phyloP scores from a whole-genome alignment of 352 stramenopile genomes.

The Pythium pyrilobum region DNA sequence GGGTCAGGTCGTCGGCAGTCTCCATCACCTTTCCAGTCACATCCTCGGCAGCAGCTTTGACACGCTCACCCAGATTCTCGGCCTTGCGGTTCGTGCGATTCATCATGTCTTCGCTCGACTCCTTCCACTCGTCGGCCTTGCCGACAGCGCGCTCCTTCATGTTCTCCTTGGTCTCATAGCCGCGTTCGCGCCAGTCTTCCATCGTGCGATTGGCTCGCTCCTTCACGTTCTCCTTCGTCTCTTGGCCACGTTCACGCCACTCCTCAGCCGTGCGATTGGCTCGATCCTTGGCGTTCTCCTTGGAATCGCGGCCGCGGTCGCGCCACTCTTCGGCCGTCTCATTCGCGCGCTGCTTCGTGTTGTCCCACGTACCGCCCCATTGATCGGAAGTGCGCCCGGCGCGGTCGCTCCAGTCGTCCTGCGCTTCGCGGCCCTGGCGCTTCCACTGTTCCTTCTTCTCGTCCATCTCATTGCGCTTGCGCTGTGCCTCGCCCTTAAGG shows the following conservation, averaged over 20 bases:
- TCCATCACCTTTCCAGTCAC: slow-evolving; percentile 29
- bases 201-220: slow-evolving; percentile 23
- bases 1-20: slow-evolving; percentile 22
- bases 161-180: slow-evolving; percentile 31
- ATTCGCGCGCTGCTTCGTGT: slow-evolving; percentile 7
- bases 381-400: slow-evolving; percentile 4
- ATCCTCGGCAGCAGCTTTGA: slow-evolving; percentile 23
- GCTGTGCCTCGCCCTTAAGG: slow-evolving; percentile 15
- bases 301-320: slow-evolving; percentile 24
- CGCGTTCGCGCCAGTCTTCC: slow-evolving; percentile 21
- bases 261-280: slow-evolving; percentile 23
- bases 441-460: slow-evolving; percentile 25
- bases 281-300: slow-evolving; percentile 29
- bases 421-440: slow-evolving; percentile 25
- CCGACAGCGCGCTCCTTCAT: slow-evolving; percentile 24
- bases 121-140: slow-evolving; percentile 26
- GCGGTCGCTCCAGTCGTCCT: slow-evolving; percentile 20
- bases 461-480: slow-evolving; percentile 25
- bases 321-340: slow-evolving; percentile 22
- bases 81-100: slow-evolving; percentile 17
- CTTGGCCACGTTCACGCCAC: slow-evolving; percentile 22
- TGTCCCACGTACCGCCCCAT: slow-evolving; percentile 6
- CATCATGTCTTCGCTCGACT: slow-evolving; percentile 18
- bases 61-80: slow-evolving; percentile 16
- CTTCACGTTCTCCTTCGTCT: slow-evolving; percentile 27